A percentile compares a stretch with the other conserved stretches of the same genome.
phyloP scores from a whole-genome alignment of 1,139 yeast species.

The Meyerozyma athensensis region DNA sequence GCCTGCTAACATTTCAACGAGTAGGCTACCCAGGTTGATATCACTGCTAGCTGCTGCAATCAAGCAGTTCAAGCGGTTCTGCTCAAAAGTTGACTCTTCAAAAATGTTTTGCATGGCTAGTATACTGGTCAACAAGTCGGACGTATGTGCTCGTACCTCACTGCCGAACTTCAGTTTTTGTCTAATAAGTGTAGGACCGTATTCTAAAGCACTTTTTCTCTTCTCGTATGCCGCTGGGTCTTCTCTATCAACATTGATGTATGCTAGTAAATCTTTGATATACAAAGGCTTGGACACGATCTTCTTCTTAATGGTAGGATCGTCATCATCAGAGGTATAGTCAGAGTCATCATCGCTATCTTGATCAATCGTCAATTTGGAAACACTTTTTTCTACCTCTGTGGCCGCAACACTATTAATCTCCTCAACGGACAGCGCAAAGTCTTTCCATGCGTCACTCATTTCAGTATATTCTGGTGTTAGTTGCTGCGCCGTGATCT shows the following conservation, averaged over 20 bases:
- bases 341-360: constrained; percentile 19
- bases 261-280: constrained; percentile 56
- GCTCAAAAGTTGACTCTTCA: constrained; percentile 47
- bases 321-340: constrained; percentile 53
- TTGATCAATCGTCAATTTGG: constrained; percentile 6
- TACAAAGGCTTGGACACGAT: constrained; percentile 53
- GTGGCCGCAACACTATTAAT: constrained; percentile 6
- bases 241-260: constrained; percentile 41
- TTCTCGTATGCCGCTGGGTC: constrained; percentile 48
- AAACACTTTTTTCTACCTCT: constrained; percentile 4
- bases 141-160: constrained; percentile 51
- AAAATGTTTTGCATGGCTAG: constrained; percentile 47
- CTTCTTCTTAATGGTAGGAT: constrained; percentile 37
- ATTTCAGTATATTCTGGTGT: too few relatives aligned
- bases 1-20: constrained; percentile 39
- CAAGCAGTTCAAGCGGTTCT: constrained; percentile 44
- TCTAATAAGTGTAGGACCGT: constrained; percentile 52
- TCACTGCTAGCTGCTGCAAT: constrained; percentile 49
- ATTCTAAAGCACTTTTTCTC: constrained; percentile 42
- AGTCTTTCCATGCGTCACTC: constrained; percentile 16
- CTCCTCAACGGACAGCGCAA: constrained; percentile 9
- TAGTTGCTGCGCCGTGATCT: too few relatives aligned
- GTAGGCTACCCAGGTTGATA: constrained; percentile 35
- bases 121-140: constrained; percentile 40
- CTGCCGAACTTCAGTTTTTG: constrained; percentile 48